Conservation (phyloP, 2,329 filamentous ascomycete genomes). For the Ilyonectria destructans region DNA sequence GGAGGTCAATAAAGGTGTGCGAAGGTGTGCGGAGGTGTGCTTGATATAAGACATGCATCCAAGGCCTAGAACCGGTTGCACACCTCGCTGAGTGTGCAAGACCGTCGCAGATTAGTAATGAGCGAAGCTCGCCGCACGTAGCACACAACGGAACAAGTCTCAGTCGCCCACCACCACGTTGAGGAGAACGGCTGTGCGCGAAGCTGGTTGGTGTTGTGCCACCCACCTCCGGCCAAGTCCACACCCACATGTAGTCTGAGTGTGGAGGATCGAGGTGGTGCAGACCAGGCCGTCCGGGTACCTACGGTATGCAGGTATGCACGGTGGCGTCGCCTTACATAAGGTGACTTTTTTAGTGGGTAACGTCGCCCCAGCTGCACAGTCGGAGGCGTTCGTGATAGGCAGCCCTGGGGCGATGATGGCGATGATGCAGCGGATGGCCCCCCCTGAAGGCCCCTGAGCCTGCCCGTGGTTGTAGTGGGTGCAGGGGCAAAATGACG, state of each 20-base stretch:
- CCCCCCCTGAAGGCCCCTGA: constrained; percentile 19
- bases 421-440: constrained; percentile 23
- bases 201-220: constrained; percentile 27
- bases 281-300: constrained; percentile 4
- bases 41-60: constrained; percentile 28
- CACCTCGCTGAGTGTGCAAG: background rate
- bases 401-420: constrained; percentile 29
- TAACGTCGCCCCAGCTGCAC: constrained; percentile 7
- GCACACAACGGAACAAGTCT: constrained; percentile 4
- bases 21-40: constrained; percentile 17
- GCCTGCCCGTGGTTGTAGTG: constrained; percentile 21
- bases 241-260: background rate
- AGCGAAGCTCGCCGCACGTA: background rate
- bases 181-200: constrained; percentile 3
- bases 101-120: background rate
- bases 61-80: constrained; percentile 6
- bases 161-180: constrained; percentile 12
- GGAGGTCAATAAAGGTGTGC: background rate
- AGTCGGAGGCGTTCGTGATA: constrained; percentile 24
- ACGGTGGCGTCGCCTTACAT: constrained; percentile 44
- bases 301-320: constrained; percentile 40
- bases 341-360: constrained; percentile 33
- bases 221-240: constrained; percentile 6
- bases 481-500: constrained; percentile 14
- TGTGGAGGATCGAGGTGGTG: constrained; percentile 4